Base-by-base conservation (phyloP, 2,329 filamentous ascomycete genomes). In the Stagonosporopsis cucurbitacearum region DNA sequence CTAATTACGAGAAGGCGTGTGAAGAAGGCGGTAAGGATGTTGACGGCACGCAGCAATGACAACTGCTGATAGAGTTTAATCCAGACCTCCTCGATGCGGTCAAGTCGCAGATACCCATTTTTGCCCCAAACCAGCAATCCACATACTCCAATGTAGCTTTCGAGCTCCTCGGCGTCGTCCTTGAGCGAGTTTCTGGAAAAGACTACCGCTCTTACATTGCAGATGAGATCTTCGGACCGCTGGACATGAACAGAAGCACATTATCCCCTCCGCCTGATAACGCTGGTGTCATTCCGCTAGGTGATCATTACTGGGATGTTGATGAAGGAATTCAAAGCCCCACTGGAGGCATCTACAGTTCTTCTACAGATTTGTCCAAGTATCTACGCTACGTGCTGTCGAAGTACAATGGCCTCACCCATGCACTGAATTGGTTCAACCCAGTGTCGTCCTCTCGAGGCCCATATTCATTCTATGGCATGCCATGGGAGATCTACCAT, bases 401-500 rank as follows among this genome's bases (percentile, higher is more conserved):
- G 0, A 71, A 78, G 36, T 74, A 75, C 68, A 80, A 80, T 45
- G 66, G 68, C 9, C 67, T 81, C 19, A 76, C 74, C 0, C 74
- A 68, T 3, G 73, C 76, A 0, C 39, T 78, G 7, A 81, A 81
- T 51, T 81, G 79, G 79, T 57, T 80, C 11, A 57, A 77, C 36
- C 78, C 78, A 0, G 72, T 67, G 1, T 78, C 76, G 3, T 76
- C 71, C 35, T 58, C 69, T 0, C 67, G 66, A 2, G 76, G 76
- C 0, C 46, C 75, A 13, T 58, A 75, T 23, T 74, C 67, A 0
- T 80, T 77, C 53, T 81, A 80, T 51, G 80, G 79, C 3, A 77
- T 78, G 68, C 79, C 79, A 0, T 82, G 78, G 76, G 79, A 82
- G 60, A 81, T 79, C 0, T 77, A 77, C 37, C 75, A 78, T 0